Evolutionary conservation across 345 rosid species (phyloP), one percentile per base, ranked within the genome.

Genomic region (Hibiscus trionum): DNA sequence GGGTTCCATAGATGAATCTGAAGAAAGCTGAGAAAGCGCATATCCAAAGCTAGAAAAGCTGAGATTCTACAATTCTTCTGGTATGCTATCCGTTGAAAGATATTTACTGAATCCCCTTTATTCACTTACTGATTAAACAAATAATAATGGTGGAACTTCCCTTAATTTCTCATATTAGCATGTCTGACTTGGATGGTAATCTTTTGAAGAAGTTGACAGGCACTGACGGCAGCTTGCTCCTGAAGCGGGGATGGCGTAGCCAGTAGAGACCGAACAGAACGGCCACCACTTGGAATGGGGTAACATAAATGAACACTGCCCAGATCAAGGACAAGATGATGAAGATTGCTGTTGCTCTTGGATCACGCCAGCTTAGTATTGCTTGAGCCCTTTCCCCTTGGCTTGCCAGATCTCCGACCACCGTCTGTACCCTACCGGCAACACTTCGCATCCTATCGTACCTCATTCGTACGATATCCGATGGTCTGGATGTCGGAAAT

Each of bases 141-240:
- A 52, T 61, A 15, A 67, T 37, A 17, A 50, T 61, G 11, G 17
- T 14, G 14, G 71, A 16, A 53, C 35, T 33, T 47, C 50, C 47
- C 11, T 68, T 39, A 7, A 19, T 53, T 57, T 62, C 75, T 88
- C 82, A 95, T 61, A 95, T 80, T 67, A 95, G 82, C 88, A 85
- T 81, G 75, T 95, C 99, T 64, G 97, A 77, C 86, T 90, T 89
- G 24, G 97, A 80, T 4, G 99, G 99, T 81, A 95, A 82, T 79
- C 99, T 83, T 76, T 93, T 88, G 96, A 95, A 95, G 93, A 93
- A 95, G 73, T 95, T 95, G 71, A 87, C 90, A 35, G 94, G 99
- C 24, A 87, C 93, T 1, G 99, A 88, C 27, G 99, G 99, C 84
- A 88, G 46, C 86, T 72, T 90, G 82, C 84, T 84, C 80, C 99